Conservation (phyloP, 441 rosid genomes). For the Bruguiera hainesii region DNA sequence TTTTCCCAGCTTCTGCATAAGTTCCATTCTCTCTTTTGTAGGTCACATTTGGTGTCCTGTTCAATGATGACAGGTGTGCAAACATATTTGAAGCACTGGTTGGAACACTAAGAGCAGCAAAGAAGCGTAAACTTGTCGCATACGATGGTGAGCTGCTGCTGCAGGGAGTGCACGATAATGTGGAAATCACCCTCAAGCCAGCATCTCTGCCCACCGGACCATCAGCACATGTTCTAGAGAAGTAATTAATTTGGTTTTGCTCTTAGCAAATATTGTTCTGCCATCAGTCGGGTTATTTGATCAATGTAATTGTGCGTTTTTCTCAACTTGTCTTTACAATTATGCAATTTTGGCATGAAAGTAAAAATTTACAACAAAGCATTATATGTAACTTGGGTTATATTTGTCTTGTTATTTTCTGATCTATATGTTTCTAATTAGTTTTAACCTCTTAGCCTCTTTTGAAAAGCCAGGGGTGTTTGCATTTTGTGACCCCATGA, state of each 20-base stretch:
- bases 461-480: too few relatives aligned
- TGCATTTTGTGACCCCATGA: too few relatives aligned
- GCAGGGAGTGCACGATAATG: conserved; percentile 91
- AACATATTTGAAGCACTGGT: conserved; percentile 90
- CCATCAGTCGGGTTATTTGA: not conserved
- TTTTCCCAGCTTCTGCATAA: not conserved
- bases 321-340: too few relatives aligned
- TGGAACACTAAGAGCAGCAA: conserved; percentile 90
- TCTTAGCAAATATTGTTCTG: conserved; percentile 3
- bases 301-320: too few relatives aligned
- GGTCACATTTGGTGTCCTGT: conserved; percentile 88
- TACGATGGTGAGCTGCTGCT: conserved; percentile 79
- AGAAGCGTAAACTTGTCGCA: conserved; percentile 71
- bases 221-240: conserved; percentile 1
- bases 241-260: not conserved
- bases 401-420: too few relatives aligned
- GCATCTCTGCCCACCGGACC: conserved; percentile 14
- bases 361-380: too few relatives aligned
- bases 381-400: too few relatives aligned
- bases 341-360: too few relatives aligned
- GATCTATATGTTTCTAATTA: too few relatives aligned
- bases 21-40: conserved; percentile 25
- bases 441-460: too few relatives aligned
- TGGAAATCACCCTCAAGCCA: conserved; percentile 67
- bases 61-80: conserved; percentile 81